These are phyloP conservation scores for Coemansia biformis DNA, from an alignment of 192 early-diverging fungal species.

Conservation along the genomic window DNA sequence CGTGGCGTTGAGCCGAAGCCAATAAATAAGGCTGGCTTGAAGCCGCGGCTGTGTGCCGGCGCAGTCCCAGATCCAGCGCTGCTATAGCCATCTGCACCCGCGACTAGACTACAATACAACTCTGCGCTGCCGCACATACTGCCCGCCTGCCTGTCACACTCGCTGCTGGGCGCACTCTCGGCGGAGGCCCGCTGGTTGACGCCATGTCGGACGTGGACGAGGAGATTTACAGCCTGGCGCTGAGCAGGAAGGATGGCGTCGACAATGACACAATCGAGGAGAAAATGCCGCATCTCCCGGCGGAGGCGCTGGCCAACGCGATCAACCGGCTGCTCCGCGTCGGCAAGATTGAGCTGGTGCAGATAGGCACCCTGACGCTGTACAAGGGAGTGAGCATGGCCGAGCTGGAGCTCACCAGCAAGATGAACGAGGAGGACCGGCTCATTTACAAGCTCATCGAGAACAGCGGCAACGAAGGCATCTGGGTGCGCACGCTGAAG, in stretches of 20 bases:
- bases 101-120: too few relatives aligned
- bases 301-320: constrained; percentile 31
- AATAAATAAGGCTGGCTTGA: too few relatives aligned
- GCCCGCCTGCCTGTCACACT: too few relatives aligned
- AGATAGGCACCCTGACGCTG: constrained; percentile 14
- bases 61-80: too few relatives aligned
- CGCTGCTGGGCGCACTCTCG: too few relatives aligned
- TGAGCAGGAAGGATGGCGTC: constrained; percentile 12
- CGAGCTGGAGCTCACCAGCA: constrained; percentile 42
- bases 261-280: constrained; percentile 18
- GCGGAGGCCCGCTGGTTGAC: too few relatives aligned
- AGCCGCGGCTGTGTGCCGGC: too few relatives aligned
- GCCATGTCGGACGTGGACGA: constrained; percentile 13
- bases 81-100: too few relatives aligned
- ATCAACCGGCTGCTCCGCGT: constrained; percentile 31
- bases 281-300: constrained; percentile 3
- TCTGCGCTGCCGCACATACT: too few relatives aligned
- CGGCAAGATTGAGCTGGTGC: constrained; percentile 36
- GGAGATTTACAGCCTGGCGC: constrained; percentile 14
- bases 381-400: constrained; percentile 23
- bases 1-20: constrained; percentile 67
- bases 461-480: constrained; percentile 71
- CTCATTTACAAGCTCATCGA: constrained; percentile 81
- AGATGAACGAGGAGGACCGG: constrained; percentile 64
- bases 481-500: constrained; percentile 79